phyloP scores from a whole-genome alignment of 2,329 filamentous ascomycete genomes.

The Talaromyces sp. region DNA sequence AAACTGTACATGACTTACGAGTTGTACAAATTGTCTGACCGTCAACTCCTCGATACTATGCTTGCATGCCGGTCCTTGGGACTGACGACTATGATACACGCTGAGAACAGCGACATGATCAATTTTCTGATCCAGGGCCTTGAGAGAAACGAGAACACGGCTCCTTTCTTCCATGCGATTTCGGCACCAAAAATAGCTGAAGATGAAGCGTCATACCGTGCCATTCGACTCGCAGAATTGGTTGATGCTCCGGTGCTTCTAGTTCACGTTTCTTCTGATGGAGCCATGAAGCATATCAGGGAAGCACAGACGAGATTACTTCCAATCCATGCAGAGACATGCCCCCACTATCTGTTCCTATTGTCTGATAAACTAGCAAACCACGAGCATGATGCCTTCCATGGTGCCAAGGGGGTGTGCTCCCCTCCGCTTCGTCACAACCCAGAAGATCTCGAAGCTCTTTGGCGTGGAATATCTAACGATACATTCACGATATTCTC shows the following conservation, averaged over 20 bases:
- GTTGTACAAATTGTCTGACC: constrained; percentile 39
- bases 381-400: constrained; percentile 29
- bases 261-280: constrained; percentile 51
- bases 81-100: constrained; percentile 40
- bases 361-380: constrained; percentile 47
- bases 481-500: constrained; percentile 55
- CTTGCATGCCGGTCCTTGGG: constrained; percentile 38
- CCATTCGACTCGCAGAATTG: constrained; percentile 50
- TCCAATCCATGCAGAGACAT: constrained; percentile 57
- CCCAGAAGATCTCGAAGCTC: constrained; percentile 48
- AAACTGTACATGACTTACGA: constrained; percentile 50
- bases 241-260: constrained; percentile 52
- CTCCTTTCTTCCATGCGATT: constrained; percentile 43
- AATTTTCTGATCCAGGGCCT: constrained; percentile 35
- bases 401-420: constrained; percentile 55
- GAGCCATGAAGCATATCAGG: constrained; percentile 49
- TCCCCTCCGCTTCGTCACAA: constrained; percentile 51
- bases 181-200: constrained; percentile 42
- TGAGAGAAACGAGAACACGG: constrained; percentile 33
- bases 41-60: constrained; percentile 43
- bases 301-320: constrained; percentile 50
- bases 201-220: constrained; percentile 48
- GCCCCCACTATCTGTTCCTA: constrained; percentile 58
- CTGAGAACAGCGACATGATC: constrained; percentile 48
- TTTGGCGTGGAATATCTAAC: constrained; percentile 52